phyloP scores from a whole-genome alignment of 129 eudicot species.

The Solidago caesia region DNA sequence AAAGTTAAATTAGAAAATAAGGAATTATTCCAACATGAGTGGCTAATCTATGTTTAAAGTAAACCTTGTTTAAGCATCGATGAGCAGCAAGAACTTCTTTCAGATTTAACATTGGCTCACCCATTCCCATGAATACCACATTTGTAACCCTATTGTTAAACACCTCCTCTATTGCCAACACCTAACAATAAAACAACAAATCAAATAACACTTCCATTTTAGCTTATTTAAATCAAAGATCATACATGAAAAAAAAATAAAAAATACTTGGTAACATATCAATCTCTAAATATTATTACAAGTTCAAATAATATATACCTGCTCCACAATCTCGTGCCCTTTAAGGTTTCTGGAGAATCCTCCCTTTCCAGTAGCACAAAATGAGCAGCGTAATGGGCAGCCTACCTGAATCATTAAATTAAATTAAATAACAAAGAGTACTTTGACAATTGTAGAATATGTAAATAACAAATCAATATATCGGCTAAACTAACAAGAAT shows the following conservation, averaged over 20 bases:
- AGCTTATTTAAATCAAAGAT: background rate
- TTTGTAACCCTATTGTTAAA: conserved; percentile 86
- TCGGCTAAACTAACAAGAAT: conserved; percentile 7
- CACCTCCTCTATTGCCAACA: conserved; percentile 88
- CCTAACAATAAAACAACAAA: conserved; percentile 44
- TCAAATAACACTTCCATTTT: background rate
- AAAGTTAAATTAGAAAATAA: background rate
- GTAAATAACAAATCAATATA: background rate
- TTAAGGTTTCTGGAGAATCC: conserved; percentile 93
- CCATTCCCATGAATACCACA: conserved; percentile 99
- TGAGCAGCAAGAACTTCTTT: conserved; percentile 98
- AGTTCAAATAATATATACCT: conserved; percentile 43
- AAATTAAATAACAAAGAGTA: background rate
- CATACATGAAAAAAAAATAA: background rate
- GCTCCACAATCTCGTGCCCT: conserved; percentile 92
- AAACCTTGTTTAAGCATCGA: conserved; percentile 90
- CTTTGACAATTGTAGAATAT: background rate
- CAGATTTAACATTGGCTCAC: conserved; percentile 96
- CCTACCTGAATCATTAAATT: conserved; percentile 62
- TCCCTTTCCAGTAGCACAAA: conserved; percentile 99
- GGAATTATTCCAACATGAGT: background rate
- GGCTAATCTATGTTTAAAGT: conserved; percentile 10
- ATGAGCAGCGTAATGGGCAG: conserved; percentile 92
- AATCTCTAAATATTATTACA: background rate
- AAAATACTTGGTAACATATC: background rate